Conservation (phyloP, 768 basidiomycete genomes). For the Tulasnella sp. region DNA sequence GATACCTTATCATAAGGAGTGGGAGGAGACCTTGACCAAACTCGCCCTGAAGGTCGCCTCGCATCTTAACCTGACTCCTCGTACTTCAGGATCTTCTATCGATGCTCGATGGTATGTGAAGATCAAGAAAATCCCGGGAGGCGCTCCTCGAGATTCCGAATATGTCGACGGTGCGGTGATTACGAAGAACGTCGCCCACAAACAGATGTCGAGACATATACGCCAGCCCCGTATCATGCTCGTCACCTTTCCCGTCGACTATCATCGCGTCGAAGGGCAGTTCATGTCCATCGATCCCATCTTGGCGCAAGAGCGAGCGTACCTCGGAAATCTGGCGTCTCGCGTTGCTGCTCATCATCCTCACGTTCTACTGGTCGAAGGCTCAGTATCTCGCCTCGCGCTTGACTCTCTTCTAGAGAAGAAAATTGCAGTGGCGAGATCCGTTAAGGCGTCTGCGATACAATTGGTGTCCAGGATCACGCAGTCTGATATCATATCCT, state of each 20-base stretch:
- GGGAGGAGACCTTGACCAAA: conserved; percentile 76
- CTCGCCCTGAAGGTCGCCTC: conserved; percentile 79
- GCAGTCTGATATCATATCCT: conserved; percentile 88
- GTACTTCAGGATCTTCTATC: conserved; percentile 84
- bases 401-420: conserved; percentile 75
- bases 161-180: conserved; percentile 95
- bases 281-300: conserved; percentile 89
- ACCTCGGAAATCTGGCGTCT: conserved; percentile 74
- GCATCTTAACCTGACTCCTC: conserved; percentile 67
- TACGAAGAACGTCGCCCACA: conserved; percentile 96
- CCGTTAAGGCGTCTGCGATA: conserved; percentile 81
- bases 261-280: conserved; percentile 83
- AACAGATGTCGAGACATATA: conserved; percentile 76
- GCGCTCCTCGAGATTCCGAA: conserved; percentile 83
- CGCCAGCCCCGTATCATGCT: conserved; percentile 91
- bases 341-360: conserved; percentile 88
- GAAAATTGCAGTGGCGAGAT: conserved; percentile 81
- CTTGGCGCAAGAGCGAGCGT: conserved; percentile 85
- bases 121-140: conserved; percentile 97
- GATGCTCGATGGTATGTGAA: conserved; percentile 93
- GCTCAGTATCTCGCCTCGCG: conserved; percentile 82
- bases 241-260: conserved; percentile 90
- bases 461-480: conserved; percentile 87
- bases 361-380: conserved; percentile 84
- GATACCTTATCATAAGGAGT: conserved; percentile 73